Percentiles rank a stretch among this genome's conserved stretches.
Conservation (phyloP, 1,139 yeast species). For the Nakaseomyces glabratus region DNA sequence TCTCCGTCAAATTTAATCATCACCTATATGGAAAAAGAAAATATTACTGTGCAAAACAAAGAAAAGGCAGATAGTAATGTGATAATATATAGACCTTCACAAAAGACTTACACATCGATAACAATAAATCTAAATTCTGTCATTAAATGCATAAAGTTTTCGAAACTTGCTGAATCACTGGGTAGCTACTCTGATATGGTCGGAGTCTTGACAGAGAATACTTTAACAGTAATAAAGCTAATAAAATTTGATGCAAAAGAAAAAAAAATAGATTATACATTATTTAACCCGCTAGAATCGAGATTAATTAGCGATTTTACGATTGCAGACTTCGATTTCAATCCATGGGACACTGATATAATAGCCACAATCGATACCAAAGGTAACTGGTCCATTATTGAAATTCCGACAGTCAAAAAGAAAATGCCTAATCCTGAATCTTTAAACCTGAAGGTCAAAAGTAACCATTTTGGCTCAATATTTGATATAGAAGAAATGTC, state of each 20-base stretch:
- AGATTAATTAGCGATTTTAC: slow-evolving; percentile 28
- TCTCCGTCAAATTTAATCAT: neutral
- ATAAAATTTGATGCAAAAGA: slow-evolving; percentile 14
- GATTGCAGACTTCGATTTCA: slow-evolving; percentile 41
- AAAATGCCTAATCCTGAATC: slow-evolving; percentile 7
- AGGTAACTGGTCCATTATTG: slow-evolving; percentile 44
- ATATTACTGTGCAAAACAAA: neutral
- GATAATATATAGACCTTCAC: slow-evolving; percentile 1
- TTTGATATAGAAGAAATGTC: slow-evolving; percentile 46
- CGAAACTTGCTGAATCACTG: slow-evolving; percentile 16
- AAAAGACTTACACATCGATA: slow-evolving; percentile 6
- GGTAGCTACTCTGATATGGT: slow-evolving; percentile 22
- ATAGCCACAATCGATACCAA: slow-evolving; percentile 43
- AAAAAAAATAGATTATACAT: slow-evolving; percentile 11
- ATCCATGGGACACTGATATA: slow-evolving; percentile 34
- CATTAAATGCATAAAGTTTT: slow-evolving; percentile 23
- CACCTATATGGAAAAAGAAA: neutral
- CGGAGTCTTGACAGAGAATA: slow-evolving; percentile 24
- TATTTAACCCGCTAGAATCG: slow-evolving; percentile 19
- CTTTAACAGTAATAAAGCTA: slow-evolving; percentile 20
- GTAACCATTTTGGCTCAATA: slow-evolving; percentile 24
- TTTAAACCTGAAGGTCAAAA: slow-evolving; percentile 11
- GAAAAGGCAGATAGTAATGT: neutral
- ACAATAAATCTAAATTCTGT: slow-evolving; percentile 18
- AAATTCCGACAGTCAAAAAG: slow-evolving; percentile 19